Evolutionary conservation across 495 filamentous ascomycete genomes (phyloP).

Genomic region (Trichoderma asperelloides): DNA sequence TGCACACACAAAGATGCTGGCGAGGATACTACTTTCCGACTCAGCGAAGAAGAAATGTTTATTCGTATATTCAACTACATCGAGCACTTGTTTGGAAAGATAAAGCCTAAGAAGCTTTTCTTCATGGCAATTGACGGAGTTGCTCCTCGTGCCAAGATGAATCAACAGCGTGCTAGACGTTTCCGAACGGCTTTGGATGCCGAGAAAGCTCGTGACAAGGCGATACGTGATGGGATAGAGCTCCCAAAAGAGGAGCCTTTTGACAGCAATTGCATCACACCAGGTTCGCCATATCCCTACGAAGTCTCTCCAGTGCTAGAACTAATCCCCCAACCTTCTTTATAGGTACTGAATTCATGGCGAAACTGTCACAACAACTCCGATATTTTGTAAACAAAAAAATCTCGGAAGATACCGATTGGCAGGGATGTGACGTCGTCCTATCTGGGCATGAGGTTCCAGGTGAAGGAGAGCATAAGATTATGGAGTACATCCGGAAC

Average conservation of each 20-base stretch:
- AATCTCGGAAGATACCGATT: slow-evolving; percentile 90
- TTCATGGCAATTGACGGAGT: slow-evolving; percentile 99
- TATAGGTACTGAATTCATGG: slow-evolving; percentile 82
- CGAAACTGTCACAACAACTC: slow-evolving; percentile 82
- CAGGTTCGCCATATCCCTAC: slow-evolving; percentile 39
- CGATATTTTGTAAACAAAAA: slow-evolving; percentile 99
- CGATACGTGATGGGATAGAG: slow-evolving; percentile 75
- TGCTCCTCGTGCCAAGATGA: slow-evolving; percentile 98
- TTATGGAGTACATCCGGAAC: slow-evolving; percentile 99
- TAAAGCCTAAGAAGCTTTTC: slow-evolving; percentile 95
- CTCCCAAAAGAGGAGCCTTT: slow-evolving; percentile 94
- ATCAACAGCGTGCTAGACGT: slow-evolving; percentile 91
- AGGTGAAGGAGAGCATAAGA: slow-evolving; percentile 98
- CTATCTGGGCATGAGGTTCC: slow-evolving; percentile 98
- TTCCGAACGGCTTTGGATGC: slow-evolving; percentile 92
- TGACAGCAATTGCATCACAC: slow-evolving; percentile 98
- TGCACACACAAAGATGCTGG: slow-evolving; percentile 90
- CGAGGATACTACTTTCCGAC: slow-evolving; percentile 79
- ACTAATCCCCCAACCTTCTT: slow-evolving; percentile 20
- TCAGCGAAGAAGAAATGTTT: slow-evolving; percentile 98
- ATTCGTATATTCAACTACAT: slow-evolving; percentile 99
- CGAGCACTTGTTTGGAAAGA: slow-evolving; percentile 96
- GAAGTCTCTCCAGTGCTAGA: not conserved
- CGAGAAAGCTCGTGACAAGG: slow-evolving; percentile 82
- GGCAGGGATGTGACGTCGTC: slow-evolving; percentile 93